phyloP scores from a whole-genome alignment of 345 rosid genomes.

The Trapa incisa region DNA sequence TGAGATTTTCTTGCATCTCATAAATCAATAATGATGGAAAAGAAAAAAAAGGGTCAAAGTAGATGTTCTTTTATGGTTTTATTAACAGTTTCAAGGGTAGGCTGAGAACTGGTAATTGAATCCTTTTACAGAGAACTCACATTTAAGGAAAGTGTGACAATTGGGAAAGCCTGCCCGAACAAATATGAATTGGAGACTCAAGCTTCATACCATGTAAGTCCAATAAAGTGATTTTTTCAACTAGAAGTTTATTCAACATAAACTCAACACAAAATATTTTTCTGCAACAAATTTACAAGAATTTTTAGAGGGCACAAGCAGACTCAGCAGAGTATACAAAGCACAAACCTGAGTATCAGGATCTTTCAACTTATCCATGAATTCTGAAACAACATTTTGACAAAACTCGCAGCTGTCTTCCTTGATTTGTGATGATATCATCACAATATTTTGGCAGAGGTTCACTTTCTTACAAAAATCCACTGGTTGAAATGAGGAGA shows the following conservation, averaged over 20 bases:
- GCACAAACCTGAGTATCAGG: slow-evolving; percentile 77
- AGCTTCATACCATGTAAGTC: too few relatives aligned
- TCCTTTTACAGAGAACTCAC: too few relatives aligned
- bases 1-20: too few relatives aligned
- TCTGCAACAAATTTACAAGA: neutral
- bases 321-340: neutral
- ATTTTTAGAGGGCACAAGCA: neutral
- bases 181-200: too few relatives aligned
- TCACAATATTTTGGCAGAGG: slow-evolving; percentile 35
- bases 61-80: too few relatives aligned
- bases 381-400: slow-evolving; percentile 45
- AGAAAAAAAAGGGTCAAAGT: too few relatives aligned
- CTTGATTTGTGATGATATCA: slow-evolving; percentile 22
- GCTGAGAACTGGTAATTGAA: too few relatives aligned
- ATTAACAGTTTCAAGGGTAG: too few relatives aligned
- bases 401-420: slow-evolving; percentile 69
- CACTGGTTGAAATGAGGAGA: slow-evolving; percentile 32
- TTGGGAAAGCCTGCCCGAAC: too few relatives aligned
- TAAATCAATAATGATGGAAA: too few relatives aligned
- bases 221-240: neutral
- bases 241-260: neutral
- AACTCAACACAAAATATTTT: neutral
- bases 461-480: slow-evolving; percentile 47
- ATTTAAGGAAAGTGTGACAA: too few relatives aligned
- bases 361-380: slow-evolving; percentile 55